Evolutionary conservation across 208 protist genomes (phyloP), one percentile per base, ranked within the genome.

Genomic region (Jaenimonas drosophilae): DNA sequence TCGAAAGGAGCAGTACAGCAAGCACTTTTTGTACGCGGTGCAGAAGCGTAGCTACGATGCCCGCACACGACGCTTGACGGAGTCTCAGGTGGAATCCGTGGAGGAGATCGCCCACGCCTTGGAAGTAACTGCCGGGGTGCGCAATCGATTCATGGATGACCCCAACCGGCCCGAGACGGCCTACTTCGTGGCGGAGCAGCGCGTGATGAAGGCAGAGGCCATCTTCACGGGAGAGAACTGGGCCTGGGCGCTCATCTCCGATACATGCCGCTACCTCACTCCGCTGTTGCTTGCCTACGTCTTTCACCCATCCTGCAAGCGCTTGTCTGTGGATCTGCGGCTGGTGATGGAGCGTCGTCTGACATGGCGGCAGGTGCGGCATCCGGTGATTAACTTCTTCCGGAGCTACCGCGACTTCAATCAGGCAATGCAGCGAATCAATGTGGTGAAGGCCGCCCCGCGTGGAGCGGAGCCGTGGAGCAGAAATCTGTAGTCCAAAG

Each of bases 91-190:
- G 12, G 69, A 76, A 25, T 70, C 88, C 48, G 56, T 78, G 3
- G 38, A 39, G 6, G 81, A 90, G 54, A 88, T 94, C 28, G 50
- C 78, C 37, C 80, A 78, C 45, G 86, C 86, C 2, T 53, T 94
- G 19, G 38, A 62, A 16, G 78, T 94, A 23, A 57, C 62, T 1
- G 54, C 65, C 3, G 62, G 63, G 1, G 39, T 39, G 33, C 70
- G 81, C 23, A 89, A 86, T 42, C 75, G 87, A 30, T 94, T 94
- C 51, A 70, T 94, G 23, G 81, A 94, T 46, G 86, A 94, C 62
- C 86, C 86, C 1, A 46, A 28, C 1, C 62, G 39, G 17, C 53
- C 26, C 14, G 66, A 59, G 46, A 76, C 72, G 9, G 78, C 86
- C 14, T 94, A 91, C 54, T 78, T 83, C 46, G 75, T 93, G 23